These are phyloP conservation scores for Fusarium sterilihyphosum DNA, from an alignment of 2,329 filamentous ascomycete genomes.

Conservation along the genomic window DNA sequence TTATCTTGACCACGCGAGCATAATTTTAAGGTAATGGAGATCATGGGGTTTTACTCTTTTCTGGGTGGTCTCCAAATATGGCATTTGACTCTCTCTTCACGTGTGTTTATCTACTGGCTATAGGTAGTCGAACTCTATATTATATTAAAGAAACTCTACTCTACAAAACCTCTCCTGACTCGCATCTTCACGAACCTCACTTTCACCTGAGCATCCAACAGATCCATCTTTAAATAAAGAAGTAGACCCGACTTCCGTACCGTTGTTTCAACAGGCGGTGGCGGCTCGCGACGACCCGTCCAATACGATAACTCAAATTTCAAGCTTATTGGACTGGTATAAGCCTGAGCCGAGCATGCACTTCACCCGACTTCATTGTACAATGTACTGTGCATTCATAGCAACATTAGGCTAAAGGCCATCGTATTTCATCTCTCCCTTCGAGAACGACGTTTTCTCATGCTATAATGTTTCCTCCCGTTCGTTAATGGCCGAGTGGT, in stretches of 20 bases:
- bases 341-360: background rate
- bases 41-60: constrained; percentile 23
- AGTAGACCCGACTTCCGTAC: constrained; percentile 10
- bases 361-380: background rate
- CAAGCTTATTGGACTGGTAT: background rate
- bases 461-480: background rate
- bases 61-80: background rate
- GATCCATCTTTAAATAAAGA: background rate
- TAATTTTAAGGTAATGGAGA: constrained; percentile 16
- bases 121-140: background rate
- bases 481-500: constrained; percentile 2
- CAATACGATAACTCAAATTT: background rate
- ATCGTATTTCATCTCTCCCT: background rate
- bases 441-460: background rate
- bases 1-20: constrained; percentile 27
- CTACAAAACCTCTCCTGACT: background rate
- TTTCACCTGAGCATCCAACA: background rate
- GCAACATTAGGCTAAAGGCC: background rate
- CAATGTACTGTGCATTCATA: background rate
- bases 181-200: background rate
- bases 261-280: constrained; percentile 31
- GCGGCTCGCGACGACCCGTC: constrained; percentile 6
- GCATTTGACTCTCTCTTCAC: background rate
- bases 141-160: background rate
- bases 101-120: background rate